phyloP scores from a whole-genome alignment of 345 rosid species.

The Salix purpurea region DNA sequence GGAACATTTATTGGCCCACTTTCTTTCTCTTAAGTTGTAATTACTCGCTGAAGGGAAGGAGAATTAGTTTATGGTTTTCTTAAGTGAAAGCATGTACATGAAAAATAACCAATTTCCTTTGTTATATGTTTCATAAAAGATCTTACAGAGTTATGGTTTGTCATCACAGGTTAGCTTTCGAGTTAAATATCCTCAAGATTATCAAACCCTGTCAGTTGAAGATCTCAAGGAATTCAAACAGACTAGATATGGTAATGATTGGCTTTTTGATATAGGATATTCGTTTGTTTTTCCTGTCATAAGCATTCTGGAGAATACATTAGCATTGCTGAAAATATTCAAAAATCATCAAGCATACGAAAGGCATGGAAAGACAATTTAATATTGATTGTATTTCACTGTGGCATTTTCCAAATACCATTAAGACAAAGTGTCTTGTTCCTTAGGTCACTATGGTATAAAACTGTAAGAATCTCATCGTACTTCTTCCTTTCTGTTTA shows the following conservation, averaged over 20 bases:
- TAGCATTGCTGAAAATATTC: not conserved
- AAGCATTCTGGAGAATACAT: not conserved
- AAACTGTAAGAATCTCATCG: not conserved
- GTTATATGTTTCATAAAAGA: not conserved
- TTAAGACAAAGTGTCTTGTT: not conserved
- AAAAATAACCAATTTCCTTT: not conserved
- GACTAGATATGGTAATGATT: constrained; percentile 84
- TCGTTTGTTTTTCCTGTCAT: not conserved
- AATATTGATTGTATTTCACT: not conserved
- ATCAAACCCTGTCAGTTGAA: constrained; percentile 81
- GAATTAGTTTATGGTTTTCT: not conserved
- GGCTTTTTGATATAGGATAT: constrained; percentile 1
- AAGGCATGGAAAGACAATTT: not conserved
- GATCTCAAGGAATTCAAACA: constrained; percentile 98
- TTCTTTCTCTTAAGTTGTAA: not conserved
- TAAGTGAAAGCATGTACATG: not conserved
- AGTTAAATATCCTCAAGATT: constrained; percentile 87
- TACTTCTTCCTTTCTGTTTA: not conserved
- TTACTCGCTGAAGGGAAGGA: not conserved
- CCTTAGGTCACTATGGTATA: not conserved
- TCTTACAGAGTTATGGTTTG: constrained; percentile 5
- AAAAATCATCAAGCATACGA: not conserved
- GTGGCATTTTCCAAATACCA: not conserved
- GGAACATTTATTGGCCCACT: not conserved
- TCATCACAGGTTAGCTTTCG: constrained; percentile 79